Percentiles rank a stretch among this genome's conserved stretches.
phyloP scores from a whole-genome alignment of 345 rosid species.

The Mangifera indica region DNA sequence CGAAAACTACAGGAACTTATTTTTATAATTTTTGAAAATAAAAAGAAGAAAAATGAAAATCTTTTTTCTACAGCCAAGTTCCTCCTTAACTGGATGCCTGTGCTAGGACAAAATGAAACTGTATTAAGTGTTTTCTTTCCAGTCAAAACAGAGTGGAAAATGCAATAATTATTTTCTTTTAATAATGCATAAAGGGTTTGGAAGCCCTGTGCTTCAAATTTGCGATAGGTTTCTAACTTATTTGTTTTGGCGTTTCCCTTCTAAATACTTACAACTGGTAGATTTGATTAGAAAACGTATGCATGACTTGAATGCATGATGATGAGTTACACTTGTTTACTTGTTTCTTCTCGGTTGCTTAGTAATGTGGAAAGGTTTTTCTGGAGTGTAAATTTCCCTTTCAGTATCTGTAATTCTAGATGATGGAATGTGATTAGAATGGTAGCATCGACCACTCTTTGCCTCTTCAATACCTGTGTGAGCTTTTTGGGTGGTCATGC shows the following conservation, averaged over 20 bases:
- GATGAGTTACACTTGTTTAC: background rate
- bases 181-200: background rate
- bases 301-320: background rate
- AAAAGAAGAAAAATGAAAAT: background rate
- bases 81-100: slow-evolving; percentile 3
- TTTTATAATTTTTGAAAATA: background rate
- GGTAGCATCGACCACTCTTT: background rate
- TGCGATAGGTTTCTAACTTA: background rate
- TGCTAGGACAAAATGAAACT: slow-evolving; percentile 2
- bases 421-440: background rate
- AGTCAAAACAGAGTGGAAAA: slow-evolving; percentile 1
- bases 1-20: background rate
- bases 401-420: background rate
- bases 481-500: slow-evolving; percentile 1
- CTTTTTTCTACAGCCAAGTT: background rate
- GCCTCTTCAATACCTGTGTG: background rate
- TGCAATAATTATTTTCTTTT: background rate
- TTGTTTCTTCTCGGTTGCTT: slow-evolving; percentile 3
- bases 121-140: background rate
- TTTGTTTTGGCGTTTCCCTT: background rate
- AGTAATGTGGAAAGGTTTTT: background rate
- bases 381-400: background rate
- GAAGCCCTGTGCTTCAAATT: background rate
- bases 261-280: background rate
- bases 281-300: background rate